Evolutionary conservation across 1,284 basidiomycete genomes (phyloP).

Genomic region (Flammula alnicola): DNA sequence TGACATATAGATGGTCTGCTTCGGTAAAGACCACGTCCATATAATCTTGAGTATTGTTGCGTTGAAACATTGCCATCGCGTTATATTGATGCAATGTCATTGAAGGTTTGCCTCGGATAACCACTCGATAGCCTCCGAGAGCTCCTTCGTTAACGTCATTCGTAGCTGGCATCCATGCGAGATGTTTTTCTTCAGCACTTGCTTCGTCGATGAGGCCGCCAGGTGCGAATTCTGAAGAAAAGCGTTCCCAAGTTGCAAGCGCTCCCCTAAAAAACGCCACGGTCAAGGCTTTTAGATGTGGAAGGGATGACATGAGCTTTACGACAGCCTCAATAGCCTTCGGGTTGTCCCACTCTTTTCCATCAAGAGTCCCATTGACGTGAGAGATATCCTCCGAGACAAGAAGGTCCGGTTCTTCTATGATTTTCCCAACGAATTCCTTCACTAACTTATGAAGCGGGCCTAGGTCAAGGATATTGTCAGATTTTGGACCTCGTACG

Average conservation of each 20-base stretch:
- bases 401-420: conserved; percentile 32
- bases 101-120: conserved; percentile 17
- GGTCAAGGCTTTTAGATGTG: conserved; percentile 24
- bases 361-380: conserved; percentile 29
- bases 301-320: conserved; percentile 14
- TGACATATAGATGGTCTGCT: too few relatives aligned
- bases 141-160: conserved; percentile 39
- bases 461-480: conserved; percentile 37
- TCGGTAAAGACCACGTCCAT: too few relatives aligned
- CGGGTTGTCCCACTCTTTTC: conserved; percentile 28
- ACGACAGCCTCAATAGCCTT: conserved; percentile 25
- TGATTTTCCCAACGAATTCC: conserved; percentile 30
- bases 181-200: conserved; percentile 18
- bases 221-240: conserved; percentile 32
- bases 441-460: too few relatives aligned
- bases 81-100: conserved; percentile 25
- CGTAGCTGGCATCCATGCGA: conserved; percentile 34
- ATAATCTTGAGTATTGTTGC: conserved; percentile 29
- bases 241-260: conserved; percentile 27
- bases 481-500: conserved; percentile 24
- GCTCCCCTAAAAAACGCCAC: conserved; percentile 32
- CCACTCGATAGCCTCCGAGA: conserved; percentile 27
- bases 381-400: conserved; percentile 20
- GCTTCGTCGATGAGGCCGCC: conserved; percentile 28
- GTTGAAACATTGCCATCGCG: conserved; percentile 22